Evolutionary conservation across 106 monocot species (phyloP).

Genomic region (Dioscorea alata): DNA sequence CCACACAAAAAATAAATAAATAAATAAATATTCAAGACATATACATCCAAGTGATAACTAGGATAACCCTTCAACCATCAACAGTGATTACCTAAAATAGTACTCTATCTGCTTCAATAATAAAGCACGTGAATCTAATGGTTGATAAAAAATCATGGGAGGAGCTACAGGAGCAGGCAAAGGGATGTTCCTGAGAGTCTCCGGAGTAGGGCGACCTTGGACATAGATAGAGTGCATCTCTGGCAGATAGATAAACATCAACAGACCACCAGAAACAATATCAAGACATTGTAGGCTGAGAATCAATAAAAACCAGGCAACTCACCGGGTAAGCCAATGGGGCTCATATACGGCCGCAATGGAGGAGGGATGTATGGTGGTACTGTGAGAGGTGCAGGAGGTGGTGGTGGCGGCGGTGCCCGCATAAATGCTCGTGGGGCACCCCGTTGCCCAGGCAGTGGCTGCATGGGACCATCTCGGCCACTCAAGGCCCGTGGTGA

Average conservation of each 20-base stretch:
- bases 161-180: conserved; percentile 31
- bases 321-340: conserved; percentile 59
- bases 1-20: too few relatives aligned
- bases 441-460: conserved; percentile 19
- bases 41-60: too few relatives aligned
- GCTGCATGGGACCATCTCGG: conserved; percentile 17
- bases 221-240: conserved; percentile 55
- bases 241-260: conserved; percentile 10
- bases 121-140: conserved; percentile 28
- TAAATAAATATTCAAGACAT: too few relatives aligned
- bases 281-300: background rate
- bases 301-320: background rate
- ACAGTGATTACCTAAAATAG: conserved; percentile 75
- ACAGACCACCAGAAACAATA: background rate
- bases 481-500: conserved; percentile 9
- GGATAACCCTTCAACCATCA: too few relatives aligned
- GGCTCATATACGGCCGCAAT: conserved; percentile 24
- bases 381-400: background rate
- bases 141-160: conserved; percentile 9
- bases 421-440: conserved; percentile 5
- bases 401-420: background rate
- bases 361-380: conserved; percentile 10
- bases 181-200: conserved; percentile 35
- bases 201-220: conserved; percentile 23
- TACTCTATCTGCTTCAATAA: conserved; percentile 81